Percentiles rank a stretch among this genome's conserved stretches.
Evolutionary conservation across 345 rosid species (phyloP).

Genomic region (Ceriops decandra): DNA sequence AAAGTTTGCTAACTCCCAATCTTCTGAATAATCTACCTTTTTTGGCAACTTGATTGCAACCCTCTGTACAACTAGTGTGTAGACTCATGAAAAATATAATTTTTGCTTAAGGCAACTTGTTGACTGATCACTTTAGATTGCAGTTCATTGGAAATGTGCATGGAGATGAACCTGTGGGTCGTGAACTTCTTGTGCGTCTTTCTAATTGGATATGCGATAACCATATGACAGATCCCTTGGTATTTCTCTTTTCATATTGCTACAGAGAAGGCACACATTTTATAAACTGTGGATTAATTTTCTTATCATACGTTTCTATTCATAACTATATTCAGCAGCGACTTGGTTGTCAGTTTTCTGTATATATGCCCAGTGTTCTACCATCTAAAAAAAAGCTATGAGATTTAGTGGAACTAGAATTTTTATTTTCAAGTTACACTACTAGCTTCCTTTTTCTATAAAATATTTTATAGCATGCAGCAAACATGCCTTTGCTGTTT

Average conservation of each 20-base stretch:
- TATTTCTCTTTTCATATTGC: conserved; percentile 26
- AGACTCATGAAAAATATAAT: not conserved
- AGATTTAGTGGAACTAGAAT: too few relatives aligned
- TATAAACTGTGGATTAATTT: not conserved
- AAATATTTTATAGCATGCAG: too few relatives aligned
- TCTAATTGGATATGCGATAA: conserved; percentile 96
- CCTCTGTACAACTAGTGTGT: not conserved
- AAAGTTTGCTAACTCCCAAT: too few relatives aligned
- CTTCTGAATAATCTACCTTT: too few relatives aligned
- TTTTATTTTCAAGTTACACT: too few relatives aligned
- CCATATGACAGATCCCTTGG: conserved; percentile 70
- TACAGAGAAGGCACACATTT: not conserved
- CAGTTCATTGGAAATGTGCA: conserved; percentile 96
- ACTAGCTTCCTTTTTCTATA: too few relatives aligned
- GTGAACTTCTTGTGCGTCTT: conserved; percentile 72
- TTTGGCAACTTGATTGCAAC: not conserved
- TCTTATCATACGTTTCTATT: conserved; percentile 2
- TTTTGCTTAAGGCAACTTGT: conserved; percentile 7
- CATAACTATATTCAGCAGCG: not conserved
- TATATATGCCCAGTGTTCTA: too few relatives aligned
- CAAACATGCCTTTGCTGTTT: too few relatives aligned
- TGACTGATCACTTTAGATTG: conserved; percentile 20
- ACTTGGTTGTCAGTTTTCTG: too few relatives aligned
- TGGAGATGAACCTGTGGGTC: conserved; percentile 96
- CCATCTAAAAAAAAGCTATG: too few relatives aligned